Conservation (phyloP, 345 rosid species). For the Heritiera fomes region DNA sequence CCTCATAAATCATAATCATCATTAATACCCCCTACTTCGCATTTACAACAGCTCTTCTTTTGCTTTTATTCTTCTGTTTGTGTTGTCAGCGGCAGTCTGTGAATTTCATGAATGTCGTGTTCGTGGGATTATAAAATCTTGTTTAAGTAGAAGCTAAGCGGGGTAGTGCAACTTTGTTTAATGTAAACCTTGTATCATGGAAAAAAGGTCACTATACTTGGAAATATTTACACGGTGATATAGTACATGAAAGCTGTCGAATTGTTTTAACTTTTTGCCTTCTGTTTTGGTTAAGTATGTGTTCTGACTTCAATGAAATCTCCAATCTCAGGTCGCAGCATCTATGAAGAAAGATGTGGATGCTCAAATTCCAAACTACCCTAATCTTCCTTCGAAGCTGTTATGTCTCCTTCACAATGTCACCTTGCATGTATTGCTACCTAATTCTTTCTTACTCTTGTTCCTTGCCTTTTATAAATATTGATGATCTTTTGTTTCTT, state of each 20-base stretch:
- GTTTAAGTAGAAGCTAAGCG: not conserved
- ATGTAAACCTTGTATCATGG: not conserved
- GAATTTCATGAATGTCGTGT: not conserved
- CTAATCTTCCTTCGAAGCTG: slow-evolving; percentile 87
- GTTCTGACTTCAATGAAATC: slow-evolving; percentile 19
- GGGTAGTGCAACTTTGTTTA: slow-evolving; percentile 8
- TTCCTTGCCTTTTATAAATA: not conserved
- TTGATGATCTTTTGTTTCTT: not conserved
- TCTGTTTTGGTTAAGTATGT: slow-evolving; percentile 5
- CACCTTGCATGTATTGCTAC: slow-evolving; percentile 69
- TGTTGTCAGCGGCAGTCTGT: not conserved
- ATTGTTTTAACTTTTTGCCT: not conserved
- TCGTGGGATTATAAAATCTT: not conserved
- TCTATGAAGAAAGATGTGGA: slow-evolving; percentile 83
- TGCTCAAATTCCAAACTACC: slow-evolving; percentile 80
- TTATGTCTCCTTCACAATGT: slow-evolving; percentile 82
- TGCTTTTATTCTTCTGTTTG: slow-evolving; percentile 1
- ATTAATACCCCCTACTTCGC: not conserved
- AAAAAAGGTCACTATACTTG: not conserved
- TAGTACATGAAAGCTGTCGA: not conserved
- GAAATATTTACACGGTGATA: not conserved
- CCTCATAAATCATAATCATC: not conserved
- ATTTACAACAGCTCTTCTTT: not conserved
- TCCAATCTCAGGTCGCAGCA: slow-evolving; percentile 74
- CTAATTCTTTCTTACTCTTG: not conserved